Conservation (phyloP, 2,329 filamentous ascomycete species). For the Apiospora aurea region DNA sequence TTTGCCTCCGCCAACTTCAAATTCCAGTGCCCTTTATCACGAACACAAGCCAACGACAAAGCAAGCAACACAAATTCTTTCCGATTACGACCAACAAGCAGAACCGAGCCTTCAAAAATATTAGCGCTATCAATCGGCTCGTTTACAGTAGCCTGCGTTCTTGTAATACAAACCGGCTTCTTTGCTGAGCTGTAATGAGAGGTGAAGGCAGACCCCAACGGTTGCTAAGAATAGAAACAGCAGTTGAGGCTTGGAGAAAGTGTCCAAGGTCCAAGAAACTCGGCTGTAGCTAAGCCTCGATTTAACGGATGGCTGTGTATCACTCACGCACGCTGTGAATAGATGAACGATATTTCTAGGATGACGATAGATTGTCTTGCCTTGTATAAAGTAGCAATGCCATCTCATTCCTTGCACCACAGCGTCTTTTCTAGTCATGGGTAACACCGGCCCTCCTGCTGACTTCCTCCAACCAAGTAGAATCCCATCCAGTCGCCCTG, state of each 20-base stretch:
- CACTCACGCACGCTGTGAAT: neutral
- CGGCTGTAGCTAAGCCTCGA: neutral
- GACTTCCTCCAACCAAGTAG: neutral
- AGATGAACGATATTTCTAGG: neutral
- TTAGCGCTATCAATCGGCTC: too few species aligned
- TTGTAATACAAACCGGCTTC: neutral
- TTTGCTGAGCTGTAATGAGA: neutral
- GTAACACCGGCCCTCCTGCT: neutral
- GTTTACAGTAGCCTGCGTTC: neutral
- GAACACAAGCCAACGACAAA: neutral
- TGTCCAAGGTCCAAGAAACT: neutral
- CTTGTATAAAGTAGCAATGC: neutral
- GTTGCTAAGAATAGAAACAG: constrained; percentile 1
- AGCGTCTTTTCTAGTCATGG: neutral
- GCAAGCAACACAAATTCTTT: neutral
- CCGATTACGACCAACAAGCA: neutral
- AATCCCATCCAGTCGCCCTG: neutral
- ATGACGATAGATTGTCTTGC: neutral
- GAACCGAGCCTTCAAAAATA: neutral
- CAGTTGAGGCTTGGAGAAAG: neutral
- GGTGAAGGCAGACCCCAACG: neutral
- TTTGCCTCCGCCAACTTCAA: constrained; percentile 6
- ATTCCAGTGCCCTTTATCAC: neutral
- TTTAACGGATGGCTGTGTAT: neutral
- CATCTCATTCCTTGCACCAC: neutral